A percentile compares a stretch with the other conserved stretches of the same genome.
phyloP scores from a whole-genome alignment of 2,329 filamentous ascomycete species.

The Epichloe brachyelytri region DNA sequence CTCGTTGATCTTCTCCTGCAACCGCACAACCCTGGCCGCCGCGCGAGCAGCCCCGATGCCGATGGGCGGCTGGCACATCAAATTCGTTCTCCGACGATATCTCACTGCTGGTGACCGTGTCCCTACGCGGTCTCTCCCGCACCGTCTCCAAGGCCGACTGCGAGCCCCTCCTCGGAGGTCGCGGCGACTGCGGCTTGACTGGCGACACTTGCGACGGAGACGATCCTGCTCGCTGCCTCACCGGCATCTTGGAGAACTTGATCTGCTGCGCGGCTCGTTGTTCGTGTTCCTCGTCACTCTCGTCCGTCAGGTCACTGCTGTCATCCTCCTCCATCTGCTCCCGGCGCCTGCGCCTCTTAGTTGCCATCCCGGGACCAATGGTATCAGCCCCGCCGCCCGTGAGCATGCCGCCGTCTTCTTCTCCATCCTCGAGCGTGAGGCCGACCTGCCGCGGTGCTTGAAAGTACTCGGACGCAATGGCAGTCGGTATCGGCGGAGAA shows the following conservation, averaged over 20 bases:
- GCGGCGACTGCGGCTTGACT: constrained; percentile 41
- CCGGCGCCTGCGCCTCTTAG: constrained; percentile 50
- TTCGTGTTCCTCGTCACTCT: constrained; percentile 68
- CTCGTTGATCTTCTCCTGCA: constrained; percentile 27
- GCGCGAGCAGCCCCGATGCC: constrained; percentile 47
- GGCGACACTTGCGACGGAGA: constrained; percentile 66
- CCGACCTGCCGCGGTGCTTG: constrained; percentile 53
- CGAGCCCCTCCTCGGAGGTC: constrained; percentile 48
- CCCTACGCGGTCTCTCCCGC: constrained; percentile 55
- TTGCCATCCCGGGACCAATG: constrained; percentile 52
- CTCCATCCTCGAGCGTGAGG: constrained; percentile 55
- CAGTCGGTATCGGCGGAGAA: constrained; percentile 75
- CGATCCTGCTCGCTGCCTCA: constrained; percentile 73
- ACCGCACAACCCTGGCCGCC: constrained; percentile 29
- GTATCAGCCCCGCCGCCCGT: constrained; percentile 56
- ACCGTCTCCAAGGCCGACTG: constrained; percentile 58
- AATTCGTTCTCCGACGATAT: constrained; percentile 74
- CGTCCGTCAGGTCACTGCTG: constrained; percentile 73
- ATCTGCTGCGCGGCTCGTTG: constrained; percentile 76
- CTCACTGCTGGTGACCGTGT: constrained; percentile 72
- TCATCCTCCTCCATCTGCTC: constrained; percentile 77
- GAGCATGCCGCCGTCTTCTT: constrained; percentile 60
- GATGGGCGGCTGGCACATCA: constrained; percentile 52
- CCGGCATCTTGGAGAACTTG: constrained; percentile 91
- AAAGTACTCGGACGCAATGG: constrained; percentile 73